These are phyloP conservation scores for Bifiguratus adelaidae DNA, from an alignment of 192 early-diverging fungal species.

Conservation along the genomic window DNA sequence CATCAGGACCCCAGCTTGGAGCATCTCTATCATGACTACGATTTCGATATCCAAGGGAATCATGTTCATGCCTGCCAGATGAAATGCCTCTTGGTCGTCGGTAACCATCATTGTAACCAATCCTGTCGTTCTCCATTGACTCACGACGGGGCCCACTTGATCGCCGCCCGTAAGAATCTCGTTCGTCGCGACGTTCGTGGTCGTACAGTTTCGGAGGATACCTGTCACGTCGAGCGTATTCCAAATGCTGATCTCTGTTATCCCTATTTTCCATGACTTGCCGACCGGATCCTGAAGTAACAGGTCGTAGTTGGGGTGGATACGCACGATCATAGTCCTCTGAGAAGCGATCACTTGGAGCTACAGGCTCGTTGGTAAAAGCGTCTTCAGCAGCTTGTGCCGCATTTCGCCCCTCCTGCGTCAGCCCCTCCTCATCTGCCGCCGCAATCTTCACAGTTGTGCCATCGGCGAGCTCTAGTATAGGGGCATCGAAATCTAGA, in stretches of 20 bases:
- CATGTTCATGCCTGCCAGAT: no score
- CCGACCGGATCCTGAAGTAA: no score
- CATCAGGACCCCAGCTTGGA: no score
- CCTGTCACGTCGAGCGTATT: background rate
- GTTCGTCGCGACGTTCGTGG: background rate
- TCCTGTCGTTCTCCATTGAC: background rate
- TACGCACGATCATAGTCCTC: slow-evolving; percentile 26
- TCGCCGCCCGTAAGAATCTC: background rate
- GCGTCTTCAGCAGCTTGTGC: slow-evolving; percentile 1
- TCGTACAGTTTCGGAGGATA: no score
- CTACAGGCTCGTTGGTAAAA: slow-evolving; percentile 2
- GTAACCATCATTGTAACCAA: background rate
- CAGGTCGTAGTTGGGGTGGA: slow-evolving; percentile 9
- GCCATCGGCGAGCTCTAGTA: slow-evolving; percentile 18
- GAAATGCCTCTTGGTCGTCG: no score
- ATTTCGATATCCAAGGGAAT: no score
- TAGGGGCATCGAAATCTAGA: slow-evolving; percentile 9
- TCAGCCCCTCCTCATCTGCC: slow-evolving; percentile 1
- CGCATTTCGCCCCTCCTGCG: no score
- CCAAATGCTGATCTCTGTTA: no score
- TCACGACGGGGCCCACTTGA: background rate
- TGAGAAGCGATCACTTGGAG: slow-evolving; percentile 19
- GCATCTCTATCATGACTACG: no score
- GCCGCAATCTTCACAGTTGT: slow-evolving; percentile 5
- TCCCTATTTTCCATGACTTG: no score